Base-by-base conservation (phyloP, 23 red algal species). In the Agarophyton chilense region DNA sequence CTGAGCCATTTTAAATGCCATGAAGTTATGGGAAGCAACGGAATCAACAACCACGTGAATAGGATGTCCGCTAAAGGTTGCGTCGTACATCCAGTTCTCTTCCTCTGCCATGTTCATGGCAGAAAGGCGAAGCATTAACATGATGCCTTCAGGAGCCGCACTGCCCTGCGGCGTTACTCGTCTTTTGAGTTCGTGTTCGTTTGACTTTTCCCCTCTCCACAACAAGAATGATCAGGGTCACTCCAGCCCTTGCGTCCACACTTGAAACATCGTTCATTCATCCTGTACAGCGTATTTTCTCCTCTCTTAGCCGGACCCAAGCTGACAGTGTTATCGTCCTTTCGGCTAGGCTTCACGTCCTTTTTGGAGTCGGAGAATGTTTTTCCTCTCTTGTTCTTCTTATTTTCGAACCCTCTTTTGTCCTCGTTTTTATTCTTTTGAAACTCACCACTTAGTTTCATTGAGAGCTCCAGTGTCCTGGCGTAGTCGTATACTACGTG, bases 251-350 rank as follows among this genome's bases (percentile, higher is more conserved):
- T 53, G 46, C 28, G 7, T n/a, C 72, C 40, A 51, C 61, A 70
- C 19, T 31, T 54, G 33, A 52, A 86, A 54, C 61, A 86, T 32
- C 61, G 26, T 21, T 86, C 81, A 50, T 70, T 28, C 22, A 31
- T 43, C 25, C 44, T 42, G 81, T 86, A 86, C 14, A 71, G 36
- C 6, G 41, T 66, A 26, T 42, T 62, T 52, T 52, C 58, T 2
- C 60, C 81, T 42, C 72, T 86, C n/a, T 86, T 40, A 24, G 81
- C 7, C 14, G 81, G 81, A 70, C 41, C 55, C 81, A 58, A 85
- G 31, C 31, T 35, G 32, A 65, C 31, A 36, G 53, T 35, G 32
- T 18, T 65, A 36, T 65, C 60, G 31, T 65, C 29, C 35, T 65
- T 58, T 17, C 19, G 29, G 8, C 22, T 25, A 21, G 5, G 17